Conservation (phyloP, 495 filamentous ascomycete genomes). For the Glutinoglossum americanum region DNA sequence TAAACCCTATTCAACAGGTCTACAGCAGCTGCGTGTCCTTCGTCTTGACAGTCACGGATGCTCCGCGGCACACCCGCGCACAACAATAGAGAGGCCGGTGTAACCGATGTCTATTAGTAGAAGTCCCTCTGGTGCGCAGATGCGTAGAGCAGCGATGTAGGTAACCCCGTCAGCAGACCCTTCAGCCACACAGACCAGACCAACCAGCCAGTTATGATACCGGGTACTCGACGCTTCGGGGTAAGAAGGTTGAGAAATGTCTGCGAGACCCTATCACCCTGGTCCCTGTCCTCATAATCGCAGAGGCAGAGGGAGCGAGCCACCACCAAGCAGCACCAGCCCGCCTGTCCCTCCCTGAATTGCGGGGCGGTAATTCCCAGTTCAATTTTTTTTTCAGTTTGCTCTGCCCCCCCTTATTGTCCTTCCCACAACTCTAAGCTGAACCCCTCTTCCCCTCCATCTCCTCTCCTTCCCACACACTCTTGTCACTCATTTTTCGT, state of each 20-base stretch:
- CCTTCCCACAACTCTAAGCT: background rate
- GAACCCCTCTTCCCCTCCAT: conserved; percentile 1
- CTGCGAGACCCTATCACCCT: background rate
- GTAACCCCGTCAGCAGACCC: background rate
- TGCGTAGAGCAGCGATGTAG: background rate
- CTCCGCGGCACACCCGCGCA: too few relatives aligned
- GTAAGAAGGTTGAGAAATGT: background rate
- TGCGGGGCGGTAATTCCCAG: background rate
- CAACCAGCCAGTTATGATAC: background rate
- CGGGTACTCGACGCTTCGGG: background rate
- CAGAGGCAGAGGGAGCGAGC: background rate
- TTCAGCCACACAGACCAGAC: background rate
- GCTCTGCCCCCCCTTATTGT: background rate
- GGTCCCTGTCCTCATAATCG: background rate
- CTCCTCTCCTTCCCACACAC: background rate
- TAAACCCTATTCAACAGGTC: background rate
- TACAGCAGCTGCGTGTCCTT: too few relatives aligned
- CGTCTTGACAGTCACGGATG: too few relatives aligned
- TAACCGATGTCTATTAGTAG: background rate
- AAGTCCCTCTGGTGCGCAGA: background rate
- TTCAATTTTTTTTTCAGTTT: background rate
- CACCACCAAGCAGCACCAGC: background rate
- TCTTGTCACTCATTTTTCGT: background rate
- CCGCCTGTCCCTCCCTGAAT: conserved; percentile 1
- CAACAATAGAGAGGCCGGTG: too few relatives aligned